phyloP scores from a whole-genome alignment of 768 basidiomycete genomes.

The Mycena metata region DNA sequence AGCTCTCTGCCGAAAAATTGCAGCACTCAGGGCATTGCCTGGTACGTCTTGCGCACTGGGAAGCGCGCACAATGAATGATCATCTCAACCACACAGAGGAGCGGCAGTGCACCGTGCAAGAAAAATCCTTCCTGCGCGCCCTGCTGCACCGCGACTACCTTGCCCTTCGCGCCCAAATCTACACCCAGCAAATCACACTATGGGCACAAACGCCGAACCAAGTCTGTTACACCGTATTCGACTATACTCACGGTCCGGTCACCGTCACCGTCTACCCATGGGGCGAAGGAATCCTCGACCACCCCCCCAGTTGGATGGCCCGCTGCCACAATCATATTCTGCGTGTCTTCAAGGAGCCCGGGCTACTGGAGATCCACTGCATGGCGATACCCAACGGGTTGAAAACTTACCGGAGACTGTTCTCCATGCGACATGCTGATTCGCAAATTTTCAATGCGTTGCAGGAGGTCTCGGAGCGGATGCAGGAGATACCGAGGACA shows the following conservation, averaged over 20 bases:
- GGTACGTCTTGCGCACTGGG: background rate
- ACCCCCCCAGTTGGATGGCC: background rate
- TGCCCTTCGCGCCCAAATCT: background rate
- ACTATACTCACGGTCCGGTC: background rate
- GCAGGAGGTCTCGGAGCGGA: too few species aligned
- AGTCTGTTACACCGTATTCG: background rate
- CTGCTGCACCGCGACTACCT: constrained; percentile 7
- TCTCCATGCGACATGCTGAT: background rate
- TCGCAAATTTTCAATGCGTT: background rate
- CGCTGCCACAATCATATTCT: background rate
- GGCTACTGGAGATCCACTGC: background rate
- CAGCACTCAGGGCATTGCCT: background rate
- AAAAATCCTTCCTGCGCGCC: constrained; percentile 6
- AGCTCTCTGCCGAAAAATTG: background rate
- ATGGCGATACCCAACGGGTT: constrained; percentile 13
- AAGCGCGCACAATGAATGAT: too few species aligned
- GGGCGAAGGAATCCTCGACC: background rate
- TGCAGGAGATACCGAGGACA: too few species aligned
- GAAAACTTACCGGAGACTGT: background rate
- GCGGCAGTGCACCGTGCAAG: constrained; percentile 1
- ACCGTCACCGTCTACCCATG: background rate
- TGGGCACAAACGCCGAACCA: background rate
- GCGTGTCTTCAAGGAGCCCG: background rate
- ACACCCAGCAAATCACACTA: background rate
- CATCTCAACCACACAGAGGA: constrained; percentile 1